Evolutionary conservation across 768 basidiomycete species (phyloP).

Genomic region (Lentinula sp.): DNA sequence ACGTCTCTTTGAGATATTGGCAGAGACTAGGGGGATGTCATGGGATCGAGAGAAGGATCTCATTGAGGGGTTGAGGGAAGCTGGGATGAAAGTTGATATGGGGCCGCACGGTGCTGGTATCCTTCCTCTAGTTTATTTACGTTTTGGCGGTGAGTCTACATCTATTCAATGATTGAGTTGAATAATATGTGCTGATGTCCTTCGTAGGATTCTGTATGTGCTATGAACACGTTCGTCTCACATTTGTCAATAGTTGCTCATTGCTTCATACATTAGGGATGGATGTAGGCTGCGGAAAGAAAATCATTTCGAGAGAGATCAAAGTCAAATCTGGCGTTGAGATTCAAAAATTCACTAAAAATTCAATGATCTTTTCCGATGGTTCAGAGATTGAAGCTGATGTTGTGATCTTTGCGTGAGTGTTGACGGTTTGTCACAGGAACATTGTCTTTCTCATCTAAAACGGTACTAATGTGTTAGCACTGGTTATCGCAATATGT

Average conservation of each 20-base stretch:
- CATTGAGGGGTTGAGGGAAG: not conserved
- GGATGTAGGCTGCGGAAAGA: conserved; percentile 44
- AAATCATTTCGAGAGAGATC: conserved; percentile 48
- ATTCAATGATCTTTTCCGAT: conserved; percentile 31
- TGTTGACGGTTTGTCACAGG: not conserved
- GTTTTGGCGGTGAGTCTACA: too few species aligned
- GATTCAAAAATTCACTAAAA: conserved; percentile 26
- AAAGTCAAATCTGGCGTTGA: conserved; percentile 51
- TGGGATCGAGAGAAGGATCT: conserved; percentile 1
- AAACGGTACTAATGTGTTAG: conserved; percentile 3
- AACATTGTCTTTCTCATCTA: not conserved
- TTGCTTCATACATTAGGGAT: not conserved
- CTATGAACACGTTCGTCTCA: too few species aligned
- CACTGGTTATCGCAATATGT: conserved; percentile 21
- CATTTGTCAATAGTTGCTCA: too few species aligned
- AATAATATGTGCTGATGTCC: not conserved
- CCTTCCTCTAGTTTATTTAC: not conserved
- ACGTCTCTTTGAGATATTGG: not conserved
- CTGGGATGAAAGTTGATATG: not conserved
- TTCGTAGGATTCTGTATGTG: too few species aligned
- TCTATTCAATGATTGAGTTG: too few species aligned
- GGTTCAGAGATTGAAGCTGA: conserved; percentile 32
- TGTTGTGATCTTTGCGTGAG: conserved; percentile 38
- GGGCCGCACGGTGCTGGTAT: not conserved
- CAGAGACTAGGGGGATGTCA: not conserved